phyloP scores from a whole-genome alignment of 352 stramenopile genomes.

The Phytophthora pisi region DNA sequence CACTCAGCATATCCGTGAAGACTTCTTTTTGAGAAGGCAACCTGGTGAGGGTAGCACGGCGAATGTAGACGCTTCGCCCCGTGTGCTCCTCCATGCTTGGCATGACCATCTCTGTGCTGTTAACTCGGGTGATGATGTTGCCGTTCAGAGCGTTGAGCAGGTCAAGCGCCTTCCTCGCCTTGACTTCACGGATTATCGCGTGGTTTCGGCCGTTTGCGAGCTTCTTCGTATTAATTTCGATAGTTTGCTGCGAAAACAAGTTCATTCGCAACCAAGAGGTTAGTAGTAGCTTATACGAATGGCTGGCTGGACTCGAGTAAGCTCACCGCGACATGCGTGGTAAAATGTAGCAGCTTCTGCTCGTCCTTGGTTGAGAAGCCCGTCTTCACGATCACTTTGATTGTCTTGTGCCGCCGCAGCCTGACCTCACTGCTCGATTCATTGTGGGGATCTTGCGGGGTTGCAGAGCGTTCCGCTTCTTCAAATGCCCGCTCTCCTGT shows the following conservation, averaged over 20 bases:
- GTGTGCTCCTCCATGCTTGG: neutral
- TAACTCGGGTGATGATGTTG: conserved; percentile 23
- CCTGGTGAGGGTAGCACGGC: conserved; percentile 13
- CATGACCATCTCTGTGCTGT: conserved; percentile 16
- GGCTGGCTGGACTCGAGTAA: neutral
- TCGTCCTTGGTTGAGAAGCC: conserved; percentile 70
- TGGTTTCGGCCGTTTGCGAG: conserved; percentile 35
- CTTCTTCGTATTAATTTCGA: conserved; percentile 58
- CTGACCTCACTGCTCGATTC: conserved; percentile 48
- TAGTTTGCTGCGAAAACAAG: conserved; percentile 38
- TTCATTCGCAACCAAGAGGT: neutral
- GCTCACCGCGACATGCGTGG: conserved; percentile 55
- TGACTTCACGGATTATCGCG: conserved; percentile 51
- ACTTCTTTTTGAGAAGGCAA: conserved; percentile 2
- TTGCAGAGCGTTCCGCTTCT: conserved; percentile 8
- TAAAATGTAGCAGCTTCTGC: conserved; percentile 68
- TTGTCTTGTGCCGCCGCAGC: conserved; percentile 38
- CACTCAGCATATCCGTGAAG: conserved; percentile 27
- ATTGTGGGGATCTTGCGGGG: conserved; percentile 22
- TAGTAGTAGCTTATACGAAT: neutral
- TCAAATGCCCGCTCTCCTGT: conserved; percentile 15
- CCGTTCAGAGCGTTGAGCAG: conserved; percentile 66
- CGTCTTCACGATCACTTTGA: conserved; percentile 30
- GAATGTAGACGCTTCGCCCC: conserved; percentile 5
- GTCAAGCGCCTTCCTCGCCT: conserved; percentile 54